Evolutionary conservation across 2,329 filamentous ascomycete genomes (phyloP).

Genomic region (Fusarium multiceps): DNA sequence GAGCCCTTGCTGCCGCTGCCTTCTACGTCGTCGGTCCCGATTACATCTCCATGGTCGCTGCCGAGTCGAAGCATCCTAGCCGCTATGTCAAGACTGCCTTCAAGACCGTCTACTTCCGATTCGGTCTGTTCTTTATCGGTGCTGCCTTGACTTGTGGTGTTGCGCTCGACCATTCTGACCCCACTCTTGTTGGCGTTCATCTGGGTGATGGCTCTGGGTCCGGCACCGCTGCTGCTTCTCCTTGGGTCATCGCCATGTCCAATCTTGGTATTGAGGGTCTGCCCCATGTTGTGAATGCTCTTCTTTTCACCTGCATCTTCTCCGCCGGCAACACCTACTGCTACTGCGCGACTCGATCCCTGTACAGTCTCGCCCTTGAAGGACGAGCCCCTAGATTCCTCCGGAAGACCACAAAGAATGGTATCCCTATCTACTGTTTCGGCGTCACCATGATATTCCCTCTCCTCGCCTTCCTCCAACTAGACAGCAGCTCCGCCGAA

Average conservation of each 20-base stretch:
- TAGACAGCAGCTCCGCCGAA: slow-evolving; percentile 53
- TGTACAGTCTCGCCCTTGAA: slow-evolving; percentile 67
- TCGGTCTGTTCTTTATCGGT: slow-evolving; percentile 78
- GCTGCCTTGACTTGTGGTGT: slow-evolving; percentile 48
- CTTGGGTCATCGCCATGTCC: slow-evolving; percentile 39
- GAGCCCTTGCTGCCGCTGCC: slow-evolving; percentile 22
- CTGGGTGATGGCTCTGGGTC: background rate
- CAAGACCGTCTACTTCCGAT: slow-evolving; percentile 79
- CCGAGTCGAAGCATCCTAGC: slow-evolving; percentile 58
- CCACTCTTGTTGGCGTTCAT: slow-evolving; percentile 17
- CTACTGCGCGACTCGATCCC: slow-evolving; percentile 61
- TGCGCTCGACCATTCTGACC: slow-evolving; percentile 16
- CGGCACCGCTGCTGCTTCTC: slow-evolving; percentile 28
- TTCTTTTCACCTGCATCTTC: slow-evolving; percentile 59
- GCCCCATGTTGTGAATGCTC: slow-evolving; percentile 63
- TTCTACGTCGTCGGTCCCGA: slow-evolving; percentile 38
- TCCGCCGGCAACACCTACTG: slow-evolving; percentile 51
- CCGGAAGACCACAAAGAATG: slow-evolving; percentile 63
- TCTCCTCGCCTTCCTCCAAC: slow-evolving; percentile 58
- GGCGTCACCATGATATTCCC: slow-evolving; percentile 60
- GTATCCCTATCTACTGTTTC: slow-evolving; percentile 66
- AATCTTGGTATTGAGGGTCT: slow-evolving; percentile 55
- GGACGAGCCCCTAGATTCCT: slow-evolving; percentile 63
- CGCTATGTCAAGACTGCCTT: slow-evolving; percentile 75
- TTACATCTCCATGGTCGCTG: slow-evolving; percentile 41